Percentiles rank a stretch among this genome's conserved stretches.
phyloP scores from a whole-genome alignment of 257 asterid species.

The Echium plantagineum region DNA sequence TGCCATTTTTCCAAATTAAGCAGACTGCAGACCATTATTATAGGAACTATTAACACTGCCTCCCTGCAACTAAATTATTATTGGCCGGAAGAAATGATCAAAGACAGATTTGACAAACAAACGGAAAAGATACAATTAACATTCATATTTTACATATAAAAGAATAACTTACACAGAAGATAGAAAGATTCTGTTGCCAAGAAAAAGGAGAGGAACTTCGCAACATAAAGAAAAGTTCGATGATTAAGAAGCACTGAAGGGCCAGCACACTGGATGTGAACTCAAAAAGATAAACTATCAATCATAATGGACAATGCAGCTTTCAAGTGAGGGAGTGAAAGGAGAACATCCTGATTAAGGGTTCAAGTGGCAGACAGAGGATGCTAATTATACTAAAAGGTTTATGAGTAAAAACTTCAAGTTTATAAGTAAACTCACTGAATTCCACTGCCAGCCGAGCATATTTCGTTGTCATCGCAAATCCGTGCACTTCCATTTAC shows the following conservation, averaged over 20 bases:
- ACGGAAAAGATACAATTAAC: background rate
- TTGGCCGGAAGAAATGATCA: background rate
- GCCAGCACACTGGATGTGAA: background rate
- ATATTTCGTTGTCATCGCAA: slow-evolving; percentile 21
- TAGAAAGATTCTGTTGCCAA: background rate
- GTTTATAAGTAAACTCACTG: slow-evolving; percentile 10
- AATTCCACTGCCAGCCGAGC: slow-evolving; percentile 31
- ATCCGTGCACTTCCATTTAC: slow-evolving; percentile 25
- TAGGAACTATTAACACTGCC: background rate
- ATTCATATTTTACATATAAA: too few relatives aligned
- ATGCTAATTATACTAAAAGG: too few relatives aligned
- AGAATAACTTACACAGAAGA: background rate
- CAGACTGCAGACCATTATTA: too few relatives aligned
- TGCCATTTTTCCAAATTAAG: background rate
- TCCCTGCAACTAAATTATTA: too few relatives aligned
- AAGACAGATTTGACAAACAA: background rate
- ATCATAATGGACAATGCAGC: background rate
- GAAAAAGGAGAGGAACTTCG: too few relatives aligned
- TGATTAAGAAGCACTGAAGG: background rate
- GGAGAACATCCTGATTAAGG: too few relatives aligned
- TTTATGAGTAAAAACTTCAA: background rate
- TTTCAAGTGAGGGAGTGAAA: too few relatives aligned
- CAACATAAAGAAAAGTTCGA: background rate
- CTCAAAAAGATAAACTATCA: background rate
- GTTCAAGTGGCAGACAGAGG: too few relatives aligned